Conservation (phyloP, 306 rosid genomes). For the Medicago arabica region DNA sequence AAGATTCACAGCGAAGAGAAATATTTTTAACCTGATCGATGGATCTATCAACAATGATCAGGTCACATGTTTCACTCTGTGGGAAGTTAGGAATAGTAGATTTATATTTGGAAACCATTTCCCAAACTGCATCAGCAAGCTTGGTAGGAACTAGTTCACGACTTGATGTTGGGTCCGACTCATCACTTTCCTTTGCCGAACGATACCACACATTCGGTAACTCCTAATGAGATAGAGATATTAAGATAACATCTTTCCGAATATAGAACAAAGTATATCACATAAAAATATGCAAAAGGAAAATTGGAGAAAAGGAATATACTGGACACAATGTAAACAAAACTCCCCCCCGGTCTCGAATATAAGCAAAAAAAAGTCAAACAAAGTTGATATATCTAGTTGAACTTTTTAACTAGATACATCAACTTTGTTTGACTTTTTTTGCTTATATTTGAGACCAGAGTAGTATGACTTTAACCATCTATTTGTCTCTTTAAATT, state of each 20-base stretch:
- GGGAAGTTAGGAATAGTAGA: slow-evolving; percentile 81
- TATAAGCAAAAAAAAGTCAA: too few relatives aligned
- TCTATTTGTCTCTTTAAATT: slow-evolving; percentile 2
- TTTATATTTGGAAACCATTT: slow-evolving; percentile 74
- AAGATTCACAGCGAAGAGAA: slow-evolving; percentile 31
- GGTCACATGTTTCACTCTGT: slow-evolving; percentile 84
- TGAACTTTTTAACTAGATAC: too few relatives aligned
- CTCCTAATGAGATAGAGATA: slow-evolving; percentile 61
- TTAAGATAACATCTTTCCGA: slow-evolving; percentile 18
- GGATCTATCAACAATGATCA: slow-evolving; percentile 90
- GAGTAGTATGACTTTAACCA: background rate
- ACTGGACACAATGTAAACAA: too few relatives aligned
- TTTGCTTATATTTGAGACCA: background rate
- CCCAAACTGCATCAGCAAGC: slow-evolving; percentile 81
- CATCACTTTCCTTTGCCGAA: slow-evolving; percentile 62
- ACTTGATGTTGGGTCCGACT: slow-evolving; percentile 42
- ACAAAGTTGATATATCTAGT: too few relatives aligned
- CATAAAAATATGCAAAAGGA: too few relatives aligned
- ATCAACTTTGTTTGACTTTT: too few relatives aligned
- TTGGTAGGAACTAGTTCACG: slow-evolving; percentile 73
- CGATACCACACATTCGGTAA: slow-evolving; percentile 74
- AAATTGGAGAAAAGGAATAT: too few relatives aligned
- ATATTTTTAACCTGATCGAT: slow-evolving; percentile 76
- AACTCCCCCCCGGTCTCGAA: too few relatives aligned
- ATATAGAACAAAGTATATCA: too few relatives aligned